A percentile compares a stretch with the other conserved stretches of the same genome.
These are phyloP conservation scores for Aspergillus fijiensis DNA, from an alignment of 2,329 filamentous ascomycete genomes.

Conservation along the genomic window DNA sequence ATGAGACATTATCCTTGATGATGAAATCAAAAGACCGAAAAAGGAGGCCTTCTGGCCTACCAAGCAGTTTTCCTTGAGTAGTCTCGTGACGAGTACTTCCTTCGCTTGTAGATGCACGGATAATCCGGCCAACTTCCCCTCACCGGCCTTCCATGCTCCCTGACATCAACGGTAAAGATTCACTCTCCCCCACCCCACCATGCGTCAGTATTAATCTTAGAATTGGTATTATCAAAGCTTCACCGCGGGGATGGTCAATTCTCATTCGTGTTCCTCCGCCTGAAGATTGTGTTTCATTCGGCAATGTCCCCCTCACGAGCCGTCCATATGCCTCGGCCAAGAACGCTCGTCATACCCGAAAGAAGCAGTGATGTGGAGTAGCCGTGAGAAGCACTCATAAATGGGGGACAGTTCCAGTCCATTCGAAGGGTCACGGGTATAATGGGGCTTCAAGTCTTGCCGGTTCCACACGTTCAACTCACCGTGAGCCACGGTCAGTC, in stretches of 20 bases:
- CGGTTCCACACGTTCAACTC: not conserved
- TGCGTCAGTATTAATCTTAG: not conserved
- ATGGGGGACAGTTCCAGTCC: not conserved
- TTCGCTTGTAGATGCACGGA: not conserved
- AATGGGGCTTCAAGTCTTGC: too few relatives aligned
- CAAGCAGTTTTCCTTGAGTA: not conserved
- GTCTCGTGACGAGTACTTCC: not conserved
- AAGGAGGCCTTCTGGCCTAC: conserved; percentile 19
- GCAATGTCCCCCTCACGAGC: not conserved
- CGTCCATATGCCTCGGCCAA: not conserved
- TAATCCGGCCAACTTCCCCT: not conserved
- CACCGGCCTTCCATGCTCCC: not conserved
- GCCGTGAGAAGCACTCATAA: not conserved
- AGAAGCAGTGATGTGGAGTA: not conserved
- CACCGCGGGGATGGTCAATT: not conserved
- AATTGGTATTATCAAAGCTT: not conserved
- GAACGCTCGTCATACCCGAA: not conserved
- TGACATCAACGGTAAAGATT: too few relatives aligned
- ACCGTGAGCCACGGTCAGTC: not conserved
- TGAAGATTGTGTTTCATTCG: not conserved
- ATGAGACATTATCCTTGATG: conserved; percentile 12
- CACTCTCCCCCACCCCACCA: not conserved
- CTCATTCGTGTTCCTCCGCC: not conserved
- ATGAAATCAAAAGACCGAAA: conserved; percentile 24
- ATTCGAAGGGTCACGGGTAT: not conserved